Conservation (phyloP, 2,329 filamentous ascomycete species). For the Sporothrix humicola region DNA sequence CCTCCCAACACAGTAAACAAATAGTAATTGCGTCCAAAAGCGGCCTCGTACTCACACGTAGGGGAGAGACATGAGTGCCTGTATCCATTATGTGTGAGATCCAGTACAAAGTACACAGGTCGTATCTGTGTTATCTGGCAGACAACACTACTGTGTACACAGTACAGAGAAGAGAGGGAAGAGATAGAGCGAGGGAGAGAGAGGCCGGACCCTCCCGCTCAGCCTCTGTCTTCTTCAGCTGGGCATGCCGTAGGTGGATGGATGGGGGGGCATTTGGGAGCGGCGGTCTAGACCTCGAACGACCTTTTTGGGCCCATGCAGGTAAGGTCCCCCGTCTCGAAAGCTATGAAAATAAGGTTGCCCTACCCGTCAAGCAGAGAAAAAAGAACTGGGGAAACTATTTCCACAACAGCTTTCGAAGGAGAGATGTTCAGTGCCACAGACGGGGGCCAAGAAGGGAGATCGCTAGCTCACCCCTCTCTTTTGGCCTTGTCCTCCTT, state of each 20-base stretch:
- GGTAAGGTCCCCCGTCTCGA: background rate
- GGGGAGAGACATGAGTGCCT: background rate
- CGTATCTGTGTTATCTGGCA: background rate
- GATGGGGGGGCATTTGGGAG: constrained; percentile 13
- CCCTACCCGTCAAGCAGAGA: constrained; percentile 11
- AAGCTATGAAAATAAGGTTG: constrained; percentile 30
- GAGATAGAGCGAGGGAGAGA: too few species aligned
- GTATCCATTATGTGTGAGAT: background rate
- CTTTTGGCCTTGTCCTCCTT: background rate
- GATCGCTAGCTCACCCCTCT: constrained; percentile 1
- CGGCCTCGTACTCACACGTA: background rate
- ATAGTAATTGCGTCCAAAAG: background rate
- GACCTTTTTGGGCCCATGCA: constrained; percentile 23
- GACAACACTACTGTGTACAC: background rate
- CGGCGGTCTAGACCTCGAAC: constrained; percentile 27
- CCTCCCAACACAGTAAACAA: background rate
- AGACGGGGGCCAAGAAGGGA: constrained; percentile 17
- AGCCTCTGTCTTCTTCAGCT: constrained; percentile 12
- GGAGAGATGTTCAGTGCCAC: constrained; percentile 2
- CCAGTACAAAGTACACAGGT: background rate
- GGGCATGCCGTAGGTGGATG: background rate
- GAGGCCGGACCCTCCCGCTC: background rate
- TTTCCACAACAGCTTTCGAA: constrained; percentile 1
- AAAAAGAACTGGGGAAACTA: constrained; percentile 13
- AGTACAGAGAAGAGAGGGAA: background rate